Conservation (phyloP, 2,329 filamentous ascomycete genomes). For the Cladosporium sp. region DNA sequence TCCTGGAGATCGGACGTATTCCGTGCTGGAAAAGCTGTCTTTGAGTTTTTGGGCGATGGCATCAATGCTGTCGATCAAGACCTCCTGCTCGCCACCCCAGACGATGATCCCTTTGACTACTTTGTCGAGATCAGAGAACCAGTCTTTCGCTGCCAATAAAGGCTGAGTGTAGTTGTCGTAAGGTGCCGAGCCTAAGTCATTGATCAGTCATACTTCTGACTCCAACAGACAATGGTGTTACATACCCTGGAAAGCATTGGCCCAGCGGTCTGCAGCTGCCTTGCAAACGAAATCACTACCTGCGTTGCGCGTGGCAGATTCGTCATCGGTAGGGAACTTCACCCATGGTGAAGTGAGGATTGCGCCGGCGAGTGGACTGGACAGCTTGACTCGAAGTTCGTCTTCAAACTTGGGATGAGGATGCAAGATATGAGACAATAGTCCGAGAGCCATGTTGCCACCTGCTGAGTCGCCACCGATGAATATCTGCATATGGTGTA, state of each 20-base stretch:
- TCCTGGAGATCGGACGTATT: constrained; percentile 30
- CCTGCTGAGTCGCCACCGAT: constrained; percentile 57
- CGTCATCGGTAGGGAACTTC: constrained; percentile 49
- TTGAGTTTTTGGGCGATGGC: constrained; percentile 52
- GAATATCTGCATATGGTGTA: constrained; percentile 40
- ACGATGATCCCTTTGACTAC: constrained; percentile 52
- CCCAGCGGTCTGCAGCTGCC: constrained; percentile 48
- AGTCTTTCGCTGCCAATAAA: constrained; percentile 48
- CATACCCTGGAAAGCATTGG: constrained; percentile 48
- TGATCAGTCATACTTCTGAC: background rate
- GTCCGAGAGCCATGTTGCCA: constrained; percentile 48
- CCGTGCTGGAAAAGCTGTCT: constrained; percentile 39
- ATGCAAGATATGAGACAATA: constrained; percentile 56
- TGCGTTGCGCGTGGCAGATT: constrained; percentile 47
- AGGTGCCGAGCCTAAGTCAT: constrained; percentile 19
- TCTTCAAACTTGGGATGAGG: constrained; percentile 54
- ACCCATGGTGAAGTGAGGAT: constrained; percentile 61
- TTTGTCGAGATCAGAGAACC: constrained; percentile 54
- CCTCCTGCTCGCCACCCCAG: constrained; percentile 56
- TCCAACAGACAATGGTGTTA: background rate
- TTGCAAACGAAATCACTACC: constrained; percentile 53
- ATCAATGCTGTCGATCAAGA: constrained; percentile 57
- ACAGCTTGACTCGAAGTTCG: constrained; percentile 38
- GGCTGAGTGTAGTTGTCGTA: constrained; percentile 58
- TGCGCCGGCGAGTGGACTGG: constrained; percentile 49